These are phyloP conservation scores for Prototheca cutis DNA, from an alignment of 163 green algal genomes.

Conservation along the genomic window DNA sequence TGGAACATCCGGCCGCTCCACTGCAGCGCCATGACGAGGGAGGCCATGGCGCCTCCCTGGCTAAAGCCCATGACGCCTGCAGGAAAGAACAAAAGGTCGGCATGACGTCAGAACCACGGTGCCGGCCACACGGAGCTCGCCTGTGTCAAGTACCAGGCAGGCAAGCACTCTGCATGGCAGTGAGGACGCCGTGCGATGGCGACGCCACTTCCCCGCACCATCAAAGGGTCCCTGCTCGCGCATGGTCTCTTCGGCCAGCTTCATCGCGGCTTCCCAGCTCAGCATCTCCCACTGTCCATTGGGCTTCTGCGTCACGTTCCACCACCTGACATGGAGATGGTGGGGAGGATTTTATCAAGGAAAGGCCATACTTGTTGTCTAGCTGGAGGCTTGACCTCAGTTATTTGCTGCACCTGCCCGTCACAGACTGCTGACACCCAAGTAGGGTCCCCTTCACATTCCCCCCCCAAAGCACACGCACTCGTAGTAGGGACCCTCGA, in stretches of 20 bases:
- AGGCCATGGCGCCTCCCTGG: slow-evolving; percentile 39
- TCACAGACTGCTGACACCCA: background rate
- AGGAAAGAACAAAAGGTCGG: too few species aligned
- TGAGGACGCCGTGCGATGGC: too few species aligned
- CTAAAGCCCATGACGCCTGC: slow-evolving; percentile 23
- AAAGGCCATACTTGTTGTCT: too few species aligned
- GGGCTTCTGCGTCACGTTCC: slow-evolving; percentile 17
- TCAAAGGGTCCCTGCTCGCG: slow-evolving; percentile 23
- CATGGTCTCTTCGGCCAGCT: background rate
- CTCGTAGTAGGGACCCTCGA: slow-evolving; percentile 44
- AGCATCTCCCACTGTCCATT: slow-evolving; percentile 22
- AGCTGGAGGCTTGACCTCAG: too few species aligned
- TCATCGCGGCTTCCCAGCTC: slow-evolving; percentile 23
- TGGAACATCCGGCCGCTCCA: slow-evolving; percentile 25
- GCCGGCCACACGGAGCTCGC: too few species aligned
- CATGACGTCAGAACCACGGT: too few species aligned
- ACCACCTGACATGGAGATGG: slow-evolving; percentile 22
- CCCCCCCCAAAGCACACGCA: background rate
- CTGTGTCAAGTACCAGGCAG: background rate
- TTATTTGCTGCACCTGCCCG: too few species aligned
- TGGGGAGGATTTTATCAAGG: too few species aligned
- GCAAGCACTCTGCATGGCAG: too few species aligned
- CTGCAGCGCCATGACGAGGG: slow-evolving; percentile 40
- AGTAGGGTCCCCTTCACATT: background rate
- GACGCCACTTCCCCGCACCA: background rate